Conservation (phyloP, 169 alveolate genomes). For the Plasmodium gaboni region DNA sequence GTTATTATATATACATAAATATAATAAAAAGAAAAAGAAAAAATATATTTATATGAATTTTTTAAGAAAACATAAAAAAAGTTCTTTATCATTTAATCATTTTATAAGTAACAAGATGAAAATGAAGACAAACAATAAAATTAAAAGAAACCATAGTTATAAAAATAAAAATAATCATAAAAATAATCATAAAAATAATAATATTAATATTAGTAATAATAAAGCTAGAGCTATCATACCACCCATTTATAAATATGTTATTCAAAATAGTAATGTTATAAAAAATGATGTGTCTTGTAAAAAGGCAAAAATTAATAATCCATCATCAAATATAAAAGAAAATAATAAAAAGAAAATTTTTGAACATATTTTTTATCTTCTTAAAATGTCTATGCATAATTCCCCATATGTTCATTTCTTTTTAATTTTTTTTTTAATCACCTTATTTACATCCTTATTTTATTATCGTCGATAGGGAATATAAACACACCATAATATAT, state of each 20-base stretch:
- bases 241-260: slow-evolving; percentile 57
- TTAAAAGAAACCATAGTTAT: no score
- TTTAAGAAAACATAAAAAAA: slow-evolving; percentile 16
- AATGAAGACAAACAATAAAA: no score
- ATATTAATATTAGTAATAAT: neutral
- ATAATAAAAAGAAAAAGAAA: slow-evolving; percentile 22
- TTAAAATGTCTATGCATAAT: slow-evolving; percentile 23
- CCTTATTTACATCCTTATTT: slow-evolving; percentile 38
- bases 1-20: slow-evolving; percentile 21
- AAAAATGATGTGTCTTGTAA: slow-evolving; percentile 3
- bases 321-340: neutral
- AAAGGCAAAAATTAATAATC: neutral
- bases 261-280: slow-evolving; percentile 33
- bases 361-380: slow-evolving; percentile 25
- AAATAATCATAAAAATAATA: no score
- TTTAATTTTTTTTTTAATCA: slow-evolving; percentile 32
- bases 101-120: neutral
- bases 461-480: slow-evolving; percentile 19
- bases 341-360: slow-evolving; percentile 24
- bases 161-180: no score
- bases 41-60: slow-evolving; percentile 30
- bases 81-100: neutral
- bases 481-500: neutral
- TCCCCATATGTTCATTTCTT: slow-evolving; percentile 46
- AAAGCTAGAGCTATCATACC: slow-evolving; percentile 64